Evolutionary conservation across 1,139 yeast species (phyloP).

Genomic region (Hansenula sp.): DNA sequence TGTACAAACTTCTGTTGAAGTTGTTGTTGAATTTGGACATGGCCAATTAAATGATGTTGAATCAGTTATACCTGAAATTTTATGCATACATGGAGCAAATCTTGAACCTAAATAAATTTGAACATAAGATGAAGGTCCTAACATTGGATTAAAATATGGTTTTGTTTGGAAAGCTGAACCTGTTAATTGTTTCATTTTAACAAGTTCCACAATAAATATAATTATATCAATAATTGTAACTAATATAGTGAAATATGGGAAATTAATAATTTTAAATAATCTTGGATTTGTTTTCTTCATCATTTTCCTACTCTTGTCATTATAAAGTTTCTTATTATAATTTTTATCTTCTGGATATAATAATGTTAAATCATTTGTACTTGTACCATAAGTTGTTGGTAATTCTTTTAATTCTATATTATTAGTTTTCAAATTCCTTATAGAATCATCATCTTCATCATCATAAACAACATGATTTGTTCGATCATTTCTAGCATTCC

Average conservation of each 20-base stretch:
- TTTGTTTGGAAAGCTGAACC: constrained; percentile 67
- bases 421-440: not conserved
- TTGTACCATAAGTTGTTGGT: not conserved
- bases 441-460: not conserved
- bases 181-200: constrained; percentile 53
- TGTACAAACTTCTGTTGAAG: constrained; percentile 51
- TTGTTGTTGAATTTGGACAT: constrained; percentile 64
- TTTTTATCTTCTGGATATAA: not conserved
- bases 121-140: constrained; percentile 72
- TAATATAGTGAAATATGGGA: constrained; percentile 41
- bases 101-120: constrained; percentile 70
- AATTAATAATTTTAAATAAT: not conserved
- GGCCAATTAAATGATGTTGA: constrained; percentile 48
- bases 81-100: constrained; percentile 69
- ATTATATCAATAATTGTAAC: constrained; percentile 48
- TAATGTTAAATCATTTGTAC: not conserved
- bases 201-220: constrained; percentile 68
- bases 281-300: not conserved
- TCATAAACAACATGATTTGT: no score
- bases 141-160: constrained; percentile 76
- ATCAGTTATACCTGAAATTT: constrained; percentile 46
- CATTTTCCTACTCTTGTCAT: not conserved
- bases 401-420: not conserved
- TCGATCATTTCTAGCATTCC: not conserved
- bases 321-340: constrained; percentile 7